phyloP scores from a whole-genome alignment of 257 asterid species.

The Solanum rostratum region DNA sequence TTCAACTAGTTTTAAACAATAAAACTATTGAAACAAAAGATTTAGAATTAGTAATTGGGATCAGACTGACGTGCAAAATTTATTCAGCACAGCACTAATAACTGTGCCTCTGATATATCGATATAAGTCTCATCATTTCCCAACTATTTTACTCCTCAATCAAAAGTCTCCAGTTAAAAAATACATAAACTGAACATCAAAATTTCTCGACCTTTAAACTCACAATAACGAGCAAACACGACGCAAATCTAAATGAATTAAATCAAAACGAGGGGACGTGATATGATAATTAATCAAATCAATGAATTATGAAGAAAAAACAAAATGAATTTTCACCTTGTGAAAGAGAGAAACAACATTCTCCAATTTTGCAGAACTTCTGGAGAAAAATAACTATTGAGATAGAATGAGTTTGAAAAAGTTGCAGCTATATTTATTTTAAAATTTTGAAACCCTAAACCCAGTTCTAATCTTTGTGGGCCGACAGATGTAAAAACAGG shows the following conservation, averaged over 20 bases:
- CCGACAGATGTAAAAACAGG: background rate
- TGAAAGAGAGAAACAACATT: background rate
- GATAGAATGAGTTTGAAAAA: background rate
- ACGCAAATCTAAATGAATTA: background rate
- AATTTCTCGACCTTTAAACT: no score
- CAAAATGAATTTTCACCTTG: background rate
- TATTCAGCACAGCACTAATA: background rate
- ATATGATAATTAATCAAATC: background rate
- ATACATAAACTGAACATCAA: no score
- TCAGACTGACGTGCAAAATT: conserved; percentile 1
- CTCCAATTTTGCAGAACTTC: background rate
- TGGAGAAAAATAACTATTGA: background rate
- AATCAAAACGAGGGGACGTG: background rate
- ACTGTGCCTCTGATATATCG: background rate
- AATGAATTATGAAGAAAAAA: no score
- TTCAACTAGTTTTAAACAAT: rapidly evolving
- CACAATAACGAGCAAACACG: no score
- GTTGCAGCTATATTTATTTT: background rate
- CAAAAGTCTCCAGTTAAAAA: background rate
- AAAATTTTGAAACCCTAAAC: background rate
- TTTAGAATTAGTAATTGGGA: background rate
- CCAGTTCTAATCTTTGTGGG: background rate
- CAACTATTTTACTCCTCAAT: background rate
- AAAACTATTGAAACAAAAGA: background rate
- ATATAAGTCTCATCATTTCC: background rate